Percentiles rank a stretch among this genome's conserved stretches.
These are phyloP conservation scores for Lomentospora prolificans DNA, from an alignment of 2,329 filamentous ascomycete genomes.

Conservation along the genomic window DNA sequence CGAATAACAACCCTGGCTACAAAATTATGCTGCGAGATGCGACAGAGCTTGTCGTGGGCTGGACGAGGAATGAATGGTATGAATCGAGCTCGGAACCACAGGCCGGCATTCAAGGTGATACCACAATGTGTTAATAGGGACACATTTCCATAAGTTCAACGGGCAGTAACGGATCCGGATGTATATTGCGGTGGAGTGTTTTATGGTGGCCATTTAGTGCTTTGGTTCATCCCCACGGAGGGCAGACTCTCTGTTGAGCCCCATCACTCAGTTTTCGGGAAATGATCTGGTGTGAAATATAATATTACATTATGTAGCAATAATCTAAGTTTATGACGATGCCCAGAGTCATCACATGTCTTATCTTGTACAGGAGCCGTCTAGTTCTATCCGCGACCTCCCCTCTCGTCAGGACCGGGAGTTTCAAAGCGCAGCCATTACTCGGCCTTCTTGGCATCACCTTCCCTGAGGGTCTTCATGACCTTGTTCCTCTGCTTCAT, in stretches of 20 bases:
- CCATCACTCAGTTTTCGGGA: not conserved
- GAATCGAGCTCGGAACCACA: slow-evolving; percentile 28
- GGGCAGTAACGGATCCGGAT: too few species aligned
- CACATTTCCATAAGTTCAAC: not conserved
- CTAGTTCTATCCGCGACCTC: too few species aligned
- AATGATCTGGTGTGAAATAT: not conserved
- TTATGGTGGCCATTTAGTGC: not conserved
- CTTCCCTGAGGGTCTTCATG: slow-evolving; percentile 49
- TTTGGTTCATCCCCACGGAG: not conserved
- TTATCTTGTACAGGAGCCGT: not conserved
- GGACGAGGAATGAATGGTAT: slow-evolving; percentile 60
- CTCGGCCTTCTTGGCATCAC: slow-evolving; percentile 29
- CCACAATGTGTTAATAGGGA: not conserved
- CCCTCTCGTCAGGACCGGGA: too few species aligned
- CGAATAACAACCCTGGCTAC: slow-evolving; percentile 63
- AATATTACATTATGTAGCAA: slow-evolving; percentile 2
- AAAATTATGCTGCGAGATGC: slow-evolving; percentile 56
- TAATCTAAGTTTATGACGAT: not conserved
- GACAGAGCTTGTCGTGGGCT: slow-evolving; percentile 52
- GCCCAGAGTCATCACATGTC: not conserved
- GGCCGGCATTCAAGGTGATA: not conserved
- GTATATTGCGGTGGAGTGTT: not conserved
- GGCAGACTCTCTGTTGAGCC: too few species aligned
- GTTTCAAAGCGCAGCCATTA: slow-evolving; percentile 17
- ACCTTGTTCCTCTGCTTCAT: slow-evolving; percentile 80